Evolutionary conservation across 345 rosid genomes (phyloP).

Genomic region (Isatis tinctoria): DNA sequence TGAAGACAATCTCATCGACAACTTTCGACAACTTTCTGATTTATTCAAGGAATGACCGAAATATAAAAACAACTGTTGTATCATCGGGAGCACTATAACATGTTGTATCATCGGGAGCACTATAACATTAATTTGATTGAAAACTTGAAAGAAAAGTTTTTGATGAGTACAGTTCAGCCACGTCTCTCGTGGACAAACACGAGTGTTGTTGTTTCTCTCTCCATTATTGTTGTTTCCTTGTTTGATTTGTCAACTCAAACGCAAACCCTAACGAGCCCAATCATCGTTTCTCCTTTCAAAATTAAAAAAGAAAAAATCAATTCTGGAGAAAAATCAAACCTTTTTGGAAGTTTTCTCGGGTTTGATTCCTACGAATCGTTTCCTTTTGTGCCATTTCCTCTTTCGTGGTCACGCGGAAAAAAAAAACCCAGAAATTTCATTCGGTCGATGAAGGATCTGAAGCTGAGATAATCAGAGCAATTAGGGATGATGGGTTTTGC

Average conservation of each 20-base stretch:
- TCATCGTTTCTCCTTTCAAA: not conserved
- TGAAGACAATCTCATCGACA: too few species aligned
- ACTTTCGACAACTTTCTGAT: too few species aligned
- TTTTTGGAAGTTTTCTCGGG: not conserved
- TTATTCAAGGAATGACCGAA: too few species aligned
- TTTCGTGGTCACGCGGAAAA: not conserved
- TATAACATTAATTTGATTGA: too few species aligned
- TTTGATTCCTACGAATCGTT: not conserved
- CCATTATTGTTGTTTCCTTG: not conserved
- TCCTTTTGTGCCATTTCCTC: not conserved
- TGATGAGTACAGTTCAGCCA: constrained; percentile 21
- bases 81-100: too few species aligned
- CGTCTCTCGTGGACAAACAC: constrained; percentile 5
- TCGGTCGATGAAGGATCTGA: constrained; percentile 20
- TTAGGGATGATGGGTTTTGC: constrained; percentile 44
- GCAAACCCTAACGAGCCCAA: constrained; percentile 22
- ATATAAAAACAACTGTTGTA: too few species aligned
- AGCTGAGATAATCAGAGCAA: not conserved
- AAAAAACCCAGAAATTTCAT: not conserved
- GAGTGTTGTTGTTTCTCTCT: not conserved
- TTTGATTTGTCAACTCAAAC: constrained; percentile 28
- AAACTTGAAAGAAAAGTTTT: too few species aligned
- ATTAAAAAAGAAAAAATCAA: not conserved
- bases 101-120: too few species aligned
- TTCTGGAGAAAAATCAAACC: not conserved